Evolutionary conservation across 805 yeast species (phyloP), one percentile per base, ranked within the genome.

Genomic region (Saccharomycopsis guyanensis): DNA sequence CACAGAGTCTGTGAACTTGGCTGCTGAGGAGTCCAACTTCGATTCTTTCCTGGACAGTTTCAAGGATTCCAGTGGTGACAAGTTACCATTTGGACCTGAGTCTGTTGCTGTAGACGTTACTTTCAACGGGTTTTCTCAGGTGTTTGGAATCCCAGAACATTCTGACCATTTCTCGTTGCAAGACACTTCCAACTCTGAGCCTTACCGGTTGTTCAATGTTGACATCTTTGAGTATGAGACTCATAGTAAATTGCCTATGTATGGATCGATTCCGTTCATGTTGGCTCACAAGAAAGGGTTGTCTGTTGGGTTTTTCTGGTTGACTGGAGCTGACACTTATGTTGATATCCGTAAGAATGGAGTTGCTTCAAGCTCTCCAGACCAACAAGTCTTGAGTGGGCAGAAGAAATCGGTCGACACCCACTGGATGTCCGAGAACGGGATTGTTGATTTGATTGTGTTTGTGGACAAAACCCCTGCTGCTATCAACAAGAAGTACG

Each of bases 71-170:
- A 69, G 60, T 31, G 62, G 56, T 2, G 98, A 93, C 60, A 64
- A 70, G 2, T 53, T 84, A 10, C 86, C 88, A 5, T 64, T 84
- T 34, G 95, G 95, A 0, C 97, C 98, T 0, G 97, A 93, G 62
- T 77, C 96, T 0, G 71, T 93, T 22, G 96, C 82, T 0, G 53
- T 85, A 24, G 99, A 93, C 60, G 72, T 87, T 49, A 64, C 76
- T 0, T 80, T 93, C 53, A 58, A 64, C 2, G 80, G 77, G 0
- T 81, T 71, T 54, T 60, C 68, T 3, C 72, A 82, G 56, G 84
- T 86, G 1, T 93, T 76, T 61, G 99, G 99, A n/a, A 83, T 93
- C 38, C 97, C 98, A 0, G 98, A 93, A 62, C 98, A 93, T 58
- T 91, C 97, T 0, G 95, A 86, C 55, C 68, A 82, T 1, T 64